Evolutionary conservation across 208 protist genomes (phyloP).

Genomic region (Leishmania martiniquensis): DNA sequence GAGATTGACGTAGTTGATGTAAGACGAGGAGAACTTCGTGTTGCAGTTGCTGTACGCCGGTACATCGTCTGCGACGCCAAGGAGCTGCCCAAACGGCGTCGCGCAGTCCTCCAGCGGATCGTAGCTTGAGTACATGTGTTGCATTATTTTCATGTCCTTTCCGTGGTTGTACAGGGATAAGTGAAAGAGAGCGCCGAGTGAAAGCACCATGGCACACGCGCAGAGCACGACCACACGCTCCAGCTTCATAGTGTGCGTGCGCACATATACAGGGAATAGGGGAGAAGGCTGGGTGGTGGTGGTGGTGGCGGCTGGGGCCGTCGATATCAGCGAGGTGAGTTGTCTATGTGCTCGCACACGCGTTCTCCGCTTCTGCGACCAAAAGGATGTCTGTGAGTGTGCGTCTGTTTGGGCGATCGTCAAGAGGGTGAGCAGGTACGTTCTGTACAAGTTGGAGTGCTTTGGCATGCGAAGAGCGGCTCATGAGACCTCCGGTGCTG

Average conservation of each 20-base stretch:
- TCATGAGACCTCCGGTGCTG: neutral
- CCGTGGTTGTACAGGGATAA: constrained; percentile 23
- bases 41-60: constrained; percentile 79
- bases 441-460: neutral
- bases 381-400: neutral
- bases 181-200: constrained; percentile 24
- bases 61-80: constrained; percentile 56
- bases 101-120: constrained; percentile 47
- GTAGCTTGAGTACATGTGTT: constrained; percentile 19
- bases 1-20: constrained; percentile 38
- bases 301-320: neutral
- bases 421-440: neutral
- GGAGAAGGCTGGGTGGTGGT: no score
- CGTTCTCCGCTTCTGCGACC: neutral
- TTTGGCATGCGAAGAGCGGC: neutral
- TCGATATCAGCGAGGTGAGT: neutral
- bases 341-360: neutral
- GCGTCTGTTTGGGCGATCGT: neutral
- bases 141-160: neutral
- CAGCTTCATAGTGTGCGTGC: constrained; percentile 10
- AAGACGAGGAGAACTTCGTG: constrained; percentile 26
- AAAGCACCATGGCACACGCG: constrained; percentile 9
- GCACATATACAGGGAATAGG: neutral
- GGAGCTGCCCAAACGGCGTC: constrained; percentile 46
- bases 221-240: constrained; percentile 11